Evolutionary conservation across 371 early-diverging fungal species (phyloP).

Genomic region (Apophysomyces elegans): DNA sequence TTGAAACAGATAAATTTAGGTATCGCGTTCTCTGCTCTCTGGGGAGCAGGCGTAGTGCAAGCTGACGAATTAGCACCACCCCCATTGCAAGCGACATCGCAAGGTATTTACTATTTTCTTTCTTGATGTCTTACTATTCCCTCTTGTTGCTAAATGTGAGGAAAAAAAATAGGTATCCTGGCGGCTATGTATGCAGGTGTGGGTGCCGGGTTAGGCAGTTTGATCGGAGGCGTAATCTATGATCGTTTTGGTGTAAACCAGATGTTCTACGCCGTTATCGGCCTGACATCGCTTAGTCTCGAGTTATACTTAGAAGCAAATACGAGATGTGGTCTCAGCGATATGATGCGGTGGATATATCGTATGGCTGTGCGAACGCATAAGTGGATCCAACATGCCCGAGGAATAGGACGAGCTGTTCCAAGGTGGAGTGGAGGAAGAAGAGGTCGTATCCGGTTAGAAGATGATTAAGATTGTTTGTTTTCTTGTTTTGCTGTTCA

Average conservation of each 20-base stretch:
- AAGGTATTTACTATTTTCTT: slow-evolving; percentile 28
- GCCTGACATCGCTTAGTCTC: slow-evolving; percentile 40
- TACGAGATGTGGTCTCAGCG: slow-evolving; percentile 49
- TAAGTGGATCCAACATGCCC: slow-evolving; percentile 40
- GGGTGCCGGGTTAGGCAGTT: slow-evolving; percentile 52
- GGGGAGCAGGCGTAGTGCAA: slow-evolving; percentile 61
- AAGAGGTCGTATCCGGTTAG: slow-evolving; percentile 41
- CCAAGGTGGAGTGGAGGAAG: slow-evolving; percentile 53
- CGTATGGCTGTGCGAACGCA: slow-evolving; percentile 27
- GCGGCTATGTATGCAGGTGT: slow-evolving; percentile 61
- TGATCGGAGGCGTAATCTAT: slow-evolving; percentile 51
- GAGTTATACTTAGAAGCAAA: slow-evolving; percentile 53
- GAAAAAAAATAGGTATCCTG: slow-evolving; percentile 31
- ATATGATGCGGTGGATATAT: slow-evolving; percentile 33
- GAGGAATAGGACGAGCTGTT: slow-evolving; percentile 48
- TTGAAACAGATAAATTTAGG: slow-evolving; percentile 16
- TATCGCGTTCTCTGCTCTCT: slow-evolving; percentile 55
- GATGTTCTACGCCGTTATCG: slow-evolving; percentile 55
- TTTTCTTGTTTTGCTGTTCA: slow-evolving; percentile 4
- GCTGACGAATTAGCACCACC: slow-evolving; percentile 57
- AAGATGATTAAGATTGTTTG: slow-evolving; percentile 22
- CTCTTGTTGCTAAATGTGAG: not conserved
- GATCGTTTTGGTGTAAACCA: slow-evolving; percentile 45
- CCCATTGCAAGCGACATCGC: slow-evolving; percentile 57
- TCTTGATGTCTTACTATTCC: too few relatives aligned